These are phyloP conservation scores for Lentinus brumalis DNA, from an alignment of 768 basidiomycete species.

Conservation along the genomic window DNA sequence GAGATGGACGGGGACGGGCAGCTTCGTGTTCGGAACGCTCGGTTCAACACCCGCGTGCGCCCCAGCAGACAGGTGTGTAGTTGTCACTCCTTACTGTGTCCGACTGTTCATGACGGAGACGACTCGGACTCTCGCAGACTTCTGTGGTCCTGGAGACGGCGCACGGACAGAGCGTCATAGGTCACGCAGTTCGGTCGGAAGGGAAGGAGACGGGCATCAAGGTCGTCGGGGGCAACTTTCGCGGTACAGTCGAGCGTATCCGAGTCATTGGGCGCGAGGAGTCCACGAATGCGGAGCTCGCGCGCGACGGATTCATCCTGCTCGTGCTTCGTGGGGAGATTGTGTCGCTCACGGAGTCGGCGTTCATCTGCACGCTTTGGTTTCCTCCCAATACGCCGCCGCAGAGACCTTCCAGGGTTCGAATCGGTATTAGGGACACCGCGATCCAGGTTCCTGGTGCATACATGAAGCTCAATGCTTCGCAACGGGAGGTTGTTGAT, in stretches of 20 bases:
- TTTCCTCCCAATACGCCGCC: slow-evolving; percentile 32
- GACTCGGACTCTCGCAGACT: slow-evolving; percentile 25
- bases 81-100: too few species aligned
- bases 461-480: too few species aligned
- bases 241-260: slow-evolving; percentile 33
- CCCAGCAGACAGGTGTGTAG: slow-evolving; percentile 37
- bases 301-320: slow-evolving; percentile 41
- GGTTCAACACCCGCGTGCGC: slow-evolving; percentile 46
- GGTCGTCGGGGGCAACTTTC: slow-evolving; percentile 23
- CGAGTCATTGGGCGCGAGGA: slow-evolving; percentile 45
- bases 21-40: slow-evolving; percentile 37
- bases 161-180: slow-evolving; percentile 33
- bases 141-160: slow-evolving; percentile 39
- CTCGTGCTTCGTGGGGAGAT: slow-evolving; percentile 35
- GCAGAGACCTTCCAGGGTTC: too few species aligned
- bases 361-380: slow-evolving; percentile 44
- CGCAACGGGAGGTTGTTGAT: too few species aligned
- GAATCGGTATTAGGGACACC: too few species aligned
- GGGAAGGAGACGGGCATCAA: slow-evolving; percentile 42
- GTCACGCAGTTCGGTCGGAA: slow-evolving; percentile 32
- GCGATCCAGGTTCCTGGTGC: too few species aligned
- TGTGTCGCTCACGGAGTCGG: slow-evolving; percentile 28
- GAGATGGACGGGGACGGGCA: slow-evolving; percentile 30
- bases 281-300: slow-evolving; percentile 41
- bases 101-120: too few species aligned